A percentile compares a stretch with the other conserved stretches of the same genome.
Evolutionary conservation across 2,329 filamentous ascomycete species (phyloP).

Genomic region (Curvularia eragrostidis): DNA sequence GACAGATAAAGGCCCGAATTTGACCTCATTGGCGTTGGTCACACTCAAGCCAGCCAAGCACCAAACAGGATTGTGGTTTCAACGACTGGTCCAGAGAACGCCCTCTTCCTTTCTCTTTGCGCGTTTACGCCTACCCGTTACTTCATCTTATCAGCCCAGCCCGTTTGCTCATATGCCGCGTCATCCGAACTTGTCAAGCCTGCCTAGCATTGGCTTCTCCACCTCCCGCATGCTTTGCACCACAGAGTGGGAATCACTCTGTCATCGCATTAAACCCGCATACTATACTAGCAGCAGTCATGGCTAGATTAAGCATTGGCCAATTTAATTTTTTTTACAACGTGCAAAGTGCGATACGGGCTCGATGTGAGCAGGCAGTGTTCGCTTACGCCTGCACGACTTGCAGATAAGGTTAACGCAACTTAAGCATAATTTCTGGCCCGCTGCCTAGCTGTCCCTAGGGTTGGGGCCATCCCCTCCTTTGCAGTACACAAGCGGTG

Average conservation of each 20-base stretch:
- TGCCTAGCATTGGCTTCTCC: slow-evolving; percentile 22
- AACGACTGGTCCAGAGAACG: slow-evolving; percentile 35
- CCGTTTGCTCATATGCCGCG: slow-evolving; percentile 38
- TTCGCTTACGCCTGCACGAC: slow-evolving; percentile 37
- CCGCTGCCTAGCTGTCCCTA: slow-evolving; percentile 31
- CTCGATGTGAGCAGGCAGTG: slow-evolving; percentile 26
- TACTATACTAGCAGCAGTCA: neutral
- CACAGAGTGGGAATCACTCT: neutral
- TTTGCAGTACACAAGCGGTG: slow-evolving; percentile 1
- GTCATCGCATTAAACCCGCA: neutral
- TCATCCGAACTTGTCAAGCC: slow-evolving; percentile 34
- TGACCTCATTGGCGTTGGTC: slow-evolving; percentile 39
- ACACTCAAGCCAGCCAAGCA: slow-evolving; percentile 44
- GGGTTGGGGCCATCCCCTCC: slow-evolving; percentile 23
- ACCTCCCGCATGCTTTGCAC: slow-evolving; percentile 10
- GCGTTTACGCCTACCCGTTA: slow-evolving; percentile 19
- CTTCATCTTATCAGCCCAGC: slow-evolving; percentile 29
- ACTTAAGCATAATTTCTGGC: slow-evolving; percentile 48
- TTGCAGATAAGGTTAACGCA: slow-evolving; percentile 47
- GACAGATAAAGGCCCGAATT: slow-evolving; percentile 43
- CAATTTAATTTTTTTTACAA: neutral
- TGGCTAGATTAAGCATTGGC: neutral
- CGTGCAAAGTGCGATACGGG: slow-evolving; percentile 4
- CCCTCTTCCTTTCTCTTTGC: slow-evolving; percentile 13
- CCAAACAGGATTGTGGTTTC: slow-evolving; percentile 42